These are phyloP conservation scores for Pichia thaimueangensis DNA, from an alignment of 805 yeast species.

Conservation along the genomic window DNA sequence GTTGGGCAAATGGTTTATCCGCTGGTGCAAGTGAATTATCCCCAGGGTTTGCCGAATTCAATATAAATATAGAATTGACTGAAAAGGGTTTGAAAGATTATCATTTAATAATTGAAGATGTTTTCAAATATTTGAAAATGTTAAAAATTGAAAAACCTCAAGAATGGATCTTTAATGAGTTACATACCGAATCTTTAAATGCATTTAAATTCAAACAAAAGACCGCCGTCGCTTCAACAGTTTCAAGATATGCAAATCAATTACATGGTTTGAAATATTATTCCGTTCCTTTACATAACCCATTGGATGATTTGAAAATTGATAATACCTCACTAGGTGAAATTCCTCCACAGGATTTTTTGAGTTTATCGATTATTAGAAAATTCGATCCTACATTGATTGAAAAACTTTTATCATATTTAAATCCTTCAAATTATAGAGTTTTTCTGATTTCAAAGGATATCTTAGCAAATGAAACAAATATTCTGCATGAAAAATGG, in stretches of 20 bases:
- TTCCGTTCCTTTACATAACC: conserved; percentile 18
- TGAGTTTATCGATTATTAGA: conserved; percentile 49
- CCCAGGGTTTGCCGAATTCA: conserved; percentile 59
- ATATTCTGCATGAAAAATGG: conserved; percentile 65
- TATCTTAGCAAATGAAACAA: conserved; percentile 27
- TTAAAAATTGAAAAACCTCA: conserved; percentile 55
- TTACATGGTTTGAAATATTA: conserved; percentile 23
- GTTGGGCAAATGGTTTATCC: conserved; percentile 76
- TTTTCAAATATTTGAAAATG: conserved; percentile 71
- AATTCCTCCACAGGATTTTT: conserved; percentile 59
- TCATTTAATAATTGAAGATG: conserved; percentile 48
- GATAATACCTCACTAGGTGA: conserved; percentile 13
- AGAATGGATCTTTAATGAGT: conserved; percentile 75
- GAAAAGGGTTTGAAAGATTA: conserved; percentile 61
- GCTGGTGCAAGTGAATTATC: conserved; percentile 67
- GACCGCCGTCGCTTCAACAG: conserved; percentile 62
- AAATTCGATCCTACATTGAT: conserved; percentile 54
- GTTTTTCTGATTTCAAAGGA: conserved; percentile 47
- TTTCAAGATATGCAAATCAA: conserved; percentile 38
- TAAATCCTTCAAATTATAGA: conserved; percentile 57
- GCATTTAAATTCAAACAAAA: conserved; percentile 80
- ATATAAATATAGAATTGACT: conserved; percentile 72
- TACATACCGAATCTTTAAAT: conserved; percentile 58
- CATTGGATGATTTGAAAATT: conserved; percentile 6
- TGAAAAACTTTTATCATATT: conserved; percentile 38